These are phyloP conservation scores for Neoboletus subvelutipes DNA, from an alignment of 768 basidiomycete genomes.

Conservation along the genomic window DNA sequence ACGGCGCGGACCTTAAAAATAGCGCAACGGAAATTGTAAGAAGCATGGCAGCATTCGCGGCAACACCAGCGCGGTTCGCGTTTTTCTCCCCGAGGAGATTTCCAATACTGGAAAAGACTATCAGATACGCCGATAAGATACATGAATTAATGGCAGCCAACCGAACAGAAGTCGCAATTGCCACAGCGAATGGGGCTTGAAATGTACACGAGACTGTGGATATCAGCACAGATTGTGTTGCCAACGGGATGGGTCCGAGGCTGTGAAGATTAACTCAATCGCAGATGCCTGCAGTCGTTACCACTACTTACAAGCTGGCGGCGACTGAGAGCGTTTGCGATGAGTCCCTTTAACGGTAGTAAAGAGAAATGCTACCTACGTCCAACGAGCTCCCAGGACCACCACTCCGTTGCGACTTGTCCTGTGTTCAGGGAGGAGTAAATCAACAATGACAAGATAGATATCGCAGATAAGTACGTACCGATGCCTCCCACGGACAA, in stretches of 20 bases:
- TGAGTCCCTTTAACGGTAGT: background rate
- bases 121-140: background rate
- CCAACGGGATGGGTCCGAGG: constrained; percentile 77
- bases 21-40: constrained; percentile 60
- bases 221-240: constrained; percentile 84
- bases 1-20: constrained; percentile 57
- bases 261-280: constrained; percentile 38
- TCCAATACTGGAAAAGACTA: constrained; percentile 57
- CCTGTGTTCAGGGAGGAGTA: constrained; percentile 33
- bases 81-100: constrained; percentile 85
- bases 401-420: constrained; percentile 91
- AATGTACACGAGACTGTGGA: constrained; percentile 73
- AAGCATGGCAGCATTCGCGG: constrained; percentile 63
- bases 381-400: constrained; percentile 91
- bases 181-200: constrained; percentile 81
- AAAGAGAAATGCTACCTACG: constrained; percentile 20
- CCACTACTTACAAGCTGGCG: constrained; percentile 46
- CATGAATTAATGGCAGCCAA: constrained; percentile 34
- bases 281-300: background rate
- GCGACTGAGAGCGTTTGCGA: constrained; percentile 38
- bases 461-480: constrained; percentile 21
- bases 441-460: background rate
- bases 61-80: constrained; percentile 65
- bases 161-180: constrained; percentile 84
- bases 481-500: constrained; percentile 83